Evolutionary conservation across 2,329 filamentous ascomycete genomes (phyloP), one percentile per base, ranked within the genome.

Genomic region (Colletotrichum costaricense): DNA sequence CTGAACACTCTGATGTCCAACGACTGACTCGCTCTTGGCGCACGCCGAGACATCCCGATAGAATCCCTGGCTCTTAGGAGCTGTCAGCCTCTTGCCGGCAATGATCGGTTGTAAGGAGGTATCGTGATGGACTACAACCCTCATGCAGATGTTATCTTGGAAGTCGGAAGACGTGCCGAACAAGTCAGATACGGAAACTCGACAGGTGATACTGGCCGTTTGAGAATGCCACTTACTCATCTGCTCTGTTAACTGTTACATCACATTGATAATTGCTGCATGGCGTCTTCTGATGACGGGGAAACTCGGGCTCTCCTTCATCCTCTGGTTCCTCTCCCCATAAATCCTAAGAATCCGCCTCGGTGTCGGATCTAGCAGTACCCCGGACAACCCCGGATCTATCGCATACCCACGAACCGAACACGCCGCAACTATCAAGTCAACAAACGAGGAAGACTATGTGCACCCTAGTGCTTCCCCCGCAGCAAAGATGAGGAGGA

Each of bases 281-380:
- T 19, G 8, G 42, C 16, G 42, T 49, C 19, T 49, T n/a, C 38
- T 52, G 54, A 19, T 54, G 24, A 28, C 68, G 68, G 63, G 56
- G 26, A 30, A 56, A 71, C 24, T 46, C 56, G 68, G 68, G 63
- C 7, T 11, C 60, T 33, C 2, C 12, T 1, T 12, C 6, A 4
- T 5, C 3, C 5, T 42, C 38, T 19, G 5, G 38, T 16, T 2
- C 14, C 38, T 16, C 9, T 12, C 59, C 56, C 59, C 6, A 9
- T 19, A 4, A 49, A 49, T 49, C 49, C 6, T 14, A 67, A 57
- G 46, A 68, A 72, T 69, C 69, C 52, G 65, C 42, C 28, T 28
- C 57, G n/a, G 22, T 49, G 16, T 26, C 69, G 52, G 52, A 62
- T 59, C 59, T 38, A 24, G 16, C 3, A 49, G 0, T 16, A 42